Conservation (phyloP, 2,329 filamentous ascomycete species). For the Paecilomyces sp. region DNA sequence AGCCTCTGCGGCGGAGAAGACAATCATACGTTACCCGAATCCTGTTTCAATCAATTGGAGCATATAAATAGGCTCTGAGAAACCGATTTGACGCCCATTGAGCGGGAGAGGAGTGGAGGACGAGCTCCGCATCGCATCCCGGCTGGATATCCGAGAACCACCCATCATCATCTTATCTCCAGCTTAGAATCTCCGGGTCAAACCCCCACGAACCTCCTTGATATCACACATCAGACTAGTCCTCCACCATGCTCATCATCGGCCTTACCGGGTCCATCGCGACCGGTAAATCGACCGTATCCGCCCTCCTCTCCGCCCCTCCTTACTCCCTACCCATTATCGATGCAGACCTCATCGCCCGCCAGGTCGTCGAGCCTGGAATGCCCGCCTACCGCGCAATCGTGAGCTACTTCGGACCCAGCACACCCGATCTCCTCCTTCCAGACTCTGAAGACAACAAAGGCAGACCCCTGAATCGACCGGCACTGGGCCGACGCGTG, state of each 20-base stretch:
- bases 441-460: conserved; percentile 39
- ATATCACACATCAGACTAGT: not conserved
- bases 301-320: conserved; percentile 66
- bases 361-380: conserved; percentile 89
- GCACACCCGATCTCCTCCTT: conserved; percentile 78
- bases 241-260: conserved; percentile 71
- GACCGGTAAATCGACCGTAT: conserved; percentile 96
- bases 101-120: not conserved
- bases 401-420: conserved; percentile 69
- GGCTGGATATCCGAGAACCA: not conserved
- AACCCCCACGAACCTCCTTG: not conserved
- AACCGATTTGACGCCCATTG: not conserved
- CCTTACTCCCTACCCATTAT: conserved; percentile 86
- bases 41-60: not conserved
- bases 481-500: conserved; percentile 74
- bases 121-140: not conserved
- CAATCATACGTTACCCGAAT: not conserved
- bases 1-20: not conserved
- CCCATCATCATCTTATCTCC: not conserved
- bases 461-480: conserved; percentile 67
- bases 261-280: conserved; percentile 96
- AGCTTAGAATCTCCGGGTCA: not conserved
- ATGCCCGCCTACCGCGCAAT: conserved; percentile 78
- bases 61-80: not conserved
- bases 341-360: conserved; percentile 88